These are phyloP conservation scores for Agrocybe chaxingu DNA, from an alignment of 768 basidiomycete genomes.

Conservation along the genomic window DNA sequence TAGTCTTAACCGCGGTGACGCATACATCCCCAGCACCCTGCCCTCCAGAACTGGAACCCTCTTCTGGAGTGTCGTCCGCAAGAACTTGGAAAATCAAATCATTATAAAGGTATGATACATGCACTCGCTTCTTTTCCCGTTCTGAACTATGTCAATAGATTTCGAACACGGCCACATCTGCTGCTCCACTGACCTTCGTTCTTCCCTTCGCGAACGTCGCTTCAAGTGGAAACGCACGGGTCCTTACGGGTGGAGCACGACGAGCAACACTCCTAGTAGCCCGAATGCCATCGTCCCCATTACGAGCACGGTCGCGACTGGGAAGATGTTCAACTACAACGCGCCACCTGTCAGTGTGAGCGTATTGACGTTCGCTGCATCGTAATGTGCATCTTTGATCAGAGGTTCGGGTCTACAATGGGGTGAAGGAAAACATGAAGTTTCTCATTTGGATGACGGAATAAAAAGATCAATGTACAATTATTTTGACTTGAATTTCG, in stretches of 20 bases:
- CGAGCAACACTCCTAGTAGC: slow-evolving; percentile 52
- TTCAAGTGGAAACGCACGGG: slow-evolving; percentile 38
- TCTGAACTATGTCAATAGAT: slow-evolving; percentile 31
- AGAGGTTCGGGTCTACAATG: neutral
- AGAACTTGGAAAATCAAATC: slow-evolving; percentile 34
- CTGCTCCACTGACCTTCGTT: slow-evolving; percentile 44
- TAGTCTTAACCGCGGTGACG: slow-evolving; percentile 57
- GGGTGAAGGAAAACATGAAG: neutral
- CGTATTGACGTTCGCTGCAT: slow-evolving; percentile 33
- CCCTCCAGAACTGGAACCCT: slow-evolving; percentile 44
- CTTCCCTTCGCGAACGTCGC: slow-evolving; percentile 52
- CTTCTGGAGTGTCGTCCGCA: slow-evolving; percentile 59
- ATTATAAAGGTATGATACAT: slow-evolving; percentile 51
- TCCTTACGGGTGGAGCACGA: slow-evolving; percentile 47
- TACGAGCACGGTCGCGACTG: slow-evolving; percentile 42
- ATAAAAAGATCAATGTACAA: neutral
- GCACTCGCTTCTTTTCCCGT: neutral
- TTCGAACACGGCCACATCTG: slow-evolving; percentile 43
- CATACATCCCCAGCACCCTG: slow-evolving; percentile 61
- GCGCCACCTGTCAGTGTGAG: slow-evolving; percentile 46
- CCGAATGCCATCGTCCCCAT: slow-evolving; percentile 47
- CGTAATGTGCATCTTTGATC: slow-evolving; percentile 12
- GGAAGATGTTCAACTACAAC: slow-evolving; percentile 50
- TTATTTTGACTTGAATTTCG: neutral
- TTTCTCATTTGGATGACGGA: neutral